phyloP scores from a whole-genome alignment of 2,329 filamentous ascomycete genomes.

The Cladorrhinum sp. region DNA sequence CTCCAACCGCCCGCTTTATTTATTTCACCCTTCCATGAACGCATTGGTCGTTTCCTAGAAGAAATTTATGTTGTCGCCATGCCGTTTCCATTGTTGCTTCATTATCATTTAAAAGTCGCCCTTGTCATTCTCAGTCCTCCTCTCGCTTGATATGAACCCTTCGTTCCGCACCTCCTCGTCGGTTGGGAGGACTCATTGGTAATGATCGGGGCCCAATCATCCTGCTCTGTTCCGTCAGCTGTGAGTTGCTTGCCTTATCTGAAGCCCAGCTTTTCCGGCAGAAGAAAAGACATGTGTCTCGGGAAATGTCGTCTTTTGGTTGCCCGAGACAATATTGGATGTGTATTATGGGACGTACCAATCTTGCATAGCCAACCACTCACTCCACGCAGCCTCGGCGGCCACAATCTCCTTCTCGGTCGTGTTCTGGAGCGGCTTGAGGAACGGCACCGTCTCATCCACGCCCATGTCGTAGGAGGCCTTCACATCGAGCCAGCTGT shows the following conservation, averaged over 20 bases:
- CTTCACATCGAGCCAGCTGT: constrained; percentile 86
- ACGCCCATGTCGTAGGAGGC: constrained; percentile 83
- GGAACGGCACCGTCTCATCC: constrained; percentile 81
- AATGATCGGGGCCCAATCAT: constrained; percentile 85
- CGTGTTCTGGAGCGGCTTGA: constrained; percentile 75
- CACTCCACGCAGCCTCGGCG: constrained; percentile 84
- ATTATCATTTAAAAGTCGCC: background rate
- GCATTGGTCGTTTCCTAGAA: background rate
- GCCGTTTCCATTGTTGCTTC: background rate
- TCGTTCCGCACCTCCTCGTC: constrained; percentile 31
- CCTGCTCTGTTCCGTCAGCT: constrained; percentile 34
- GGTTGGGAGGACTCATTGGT: constrained; percentile 7
- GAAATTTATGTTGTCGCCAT: background rate
- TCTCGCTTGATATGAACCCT: constrained; percentile 19
- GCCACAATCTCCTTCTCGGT: constrained; percentile 75
- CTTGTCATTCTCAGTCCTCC: constrained; percentile 8
- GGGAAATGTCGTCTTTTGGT: background rate
- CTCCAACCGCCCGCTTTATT: background rate
- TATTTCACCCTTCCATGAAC: background rate
- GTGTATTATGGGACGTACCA: constrained; percentile 45
- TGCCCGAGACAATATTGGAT: background rate
- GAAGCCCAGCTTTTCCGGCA: background rate
- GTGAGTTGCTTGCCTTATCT: background rate
- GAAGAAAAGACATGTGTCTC: background rate
- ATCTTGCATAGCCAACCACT: constrained; percentile 95